Evolutionary conservation across 306 rosid genomes (phyloP).

Genomic region (Rosa rugosa): DNA sequence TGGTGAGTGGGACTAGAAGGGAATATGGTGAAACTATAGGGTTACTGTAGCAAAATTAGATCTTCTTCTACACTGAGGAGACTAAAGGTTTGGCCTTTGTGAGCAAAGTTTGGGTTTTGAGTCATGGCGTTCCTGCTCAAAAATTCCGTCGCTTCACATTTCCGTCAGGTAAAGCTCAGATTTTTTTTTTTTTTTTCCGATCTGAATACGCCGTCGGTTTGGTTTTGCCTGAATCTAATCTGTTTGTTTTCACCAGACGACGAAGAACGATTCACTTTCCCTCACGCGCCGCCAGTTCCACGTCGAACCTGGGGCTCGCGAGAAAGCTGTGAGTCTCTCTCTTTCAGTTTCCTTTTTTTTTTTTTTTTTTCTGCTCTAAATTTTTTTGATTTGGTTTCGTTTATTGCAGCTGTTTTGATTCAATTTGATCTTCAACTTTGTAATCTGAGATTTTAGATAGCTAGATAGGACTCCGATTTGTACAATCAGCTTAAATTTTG

Average conservation of each 20-base stretch:
- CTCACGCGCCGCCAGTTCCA: slow-evolving; percentile 70
- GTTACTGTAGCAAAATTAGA: neutral
- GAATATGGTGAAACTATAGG: neutral
- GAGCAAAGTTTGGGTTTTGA: neutral
- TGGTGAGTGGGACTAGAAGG: neutral
- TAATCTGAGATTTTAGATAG: neutral
- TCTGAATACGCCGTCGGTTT: neutral
- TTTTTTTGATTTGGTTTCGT: neutral
- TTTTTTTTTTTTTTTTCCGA: neutral
- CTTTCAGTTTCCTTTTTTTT: neutral
- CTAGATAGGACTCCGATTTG: neutral
- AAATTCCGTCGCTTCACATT: slow-evolving; percentile 58
- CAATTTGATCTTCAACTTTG: neutral
- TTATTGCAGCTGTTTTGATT: neutral
- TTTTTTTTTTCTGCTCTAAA: neutral
- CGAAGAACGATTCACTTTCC: slow-evolving; percentile 40
- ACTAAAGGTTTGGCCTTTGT: too few species aligned
- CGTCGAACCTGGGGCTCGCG: slow-evolving; percentile 73
- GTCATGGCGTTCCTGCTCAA: slow-evolving; percentile 73
- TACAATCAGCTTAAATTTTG: neutral
- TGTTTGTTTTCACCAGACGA: slow-evolving; percentile 31
- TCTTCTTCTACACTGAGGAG: neutral
- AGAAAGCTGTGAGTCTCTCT: slow-evolving; percentile 71
- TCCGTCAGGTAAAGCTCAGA: slow-evolving; percentile 54
- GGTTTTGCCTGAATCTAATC: slow-evolving; percentile 15